phyloP scores from a whole-genome alignment of 164 flowering plant genomes.

The Stephania yunnanensis region DNA sequence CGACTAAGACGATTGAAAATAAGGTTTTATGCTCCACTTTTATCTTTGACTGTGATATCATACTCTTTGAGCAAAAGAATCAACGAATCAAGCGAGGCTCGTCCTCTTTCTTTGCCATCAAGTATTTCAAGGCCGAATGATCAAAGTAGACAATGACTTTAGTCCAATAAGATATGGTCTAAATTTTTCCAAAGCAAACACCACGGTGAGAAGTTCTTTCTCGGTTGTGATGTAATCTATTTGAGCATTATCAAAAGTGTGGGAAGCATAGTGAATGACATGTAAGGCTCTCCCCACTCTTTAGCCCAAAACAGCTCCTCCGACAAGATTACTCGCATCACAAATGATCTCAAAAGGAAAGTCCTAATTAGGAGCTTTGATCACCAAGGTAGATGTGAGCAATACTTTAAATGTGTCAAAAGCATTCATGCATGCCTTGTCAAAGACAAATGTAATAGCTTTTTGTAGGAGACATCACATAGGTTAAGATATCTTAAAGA shows the following conservation, averaged over 20 bases:
- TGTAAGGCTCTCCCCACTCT: no score
- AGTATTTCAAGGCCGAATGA: background rate
- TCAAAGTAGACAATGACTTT: no score
- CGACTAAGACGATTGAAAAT: background rate
- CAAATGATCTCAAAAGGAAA: conserved; percentile 1
- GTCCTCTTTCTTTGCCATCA: conserved; percentile 2
- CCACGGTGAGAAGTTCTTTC: no score
- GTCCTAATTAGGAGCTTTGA: conserved; percentile 6
- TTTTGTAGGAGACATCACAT: background rate
- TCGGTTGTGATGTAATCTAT: no score
- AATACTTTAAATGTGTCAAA: background rate
- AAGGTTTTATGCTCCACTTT: background rate
- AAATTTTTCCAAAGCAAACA: no score
- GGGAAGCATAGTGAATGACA: no score
- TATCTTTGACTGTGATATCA: conserved; percentile 7
- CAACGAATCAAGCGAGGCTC: conserved; percentile 7
- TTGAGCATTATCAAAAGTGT: no score
- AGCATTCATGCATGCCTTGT: background rate
- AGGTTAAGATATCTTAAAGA: background rate
- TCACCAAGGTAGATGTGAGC: background rate
- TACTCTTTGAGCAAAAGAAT: conserved; percentile 10
- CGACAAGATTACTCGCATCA: background rate
- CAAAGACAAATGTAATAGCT: background rate
- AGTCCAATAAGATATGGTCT: no score
- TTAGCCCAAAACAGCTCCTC: background rate